Evolutionary conservation across 768 basidiomycete genomes (phyloP).

Genomic region (Suillus lakei): DNA sequence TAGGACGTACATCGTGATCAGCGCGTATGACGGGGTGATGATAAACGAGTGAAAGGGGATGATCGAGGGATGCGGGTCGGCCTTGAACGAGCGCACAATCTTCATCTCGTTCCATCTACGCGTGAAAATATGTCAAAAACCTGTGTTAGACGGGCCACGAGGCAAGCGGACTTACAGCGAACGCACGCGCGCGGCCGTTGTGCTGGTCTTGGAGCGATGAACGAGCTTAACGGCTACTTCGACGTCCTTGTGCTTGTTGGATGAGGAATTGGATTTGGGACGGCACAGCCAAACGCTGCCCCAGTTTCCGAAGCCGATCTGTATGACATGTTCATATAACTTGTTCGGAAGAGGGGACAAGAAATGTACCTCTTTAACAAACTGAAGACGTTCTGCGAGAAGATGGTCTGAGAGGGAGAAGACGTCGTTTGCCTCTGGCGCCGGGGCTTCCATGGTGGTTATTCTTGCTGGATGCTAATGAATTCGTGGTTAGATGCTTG

Average conservation of each 20-base stretch:
- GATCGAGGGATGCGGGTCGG: constrained; percentile 89
- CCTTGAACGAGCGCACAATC: constrained; percentile 83
- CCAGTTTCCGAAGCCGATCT: constrained; percentile 95
- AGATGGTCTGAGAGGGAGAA: constrained; percentile 78
- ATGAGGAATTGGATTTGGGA: constrained; percentile 54
- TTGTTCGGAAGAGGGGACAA: constrained; percentile 4
- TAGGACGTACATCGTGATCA: constrained; percentile 84
- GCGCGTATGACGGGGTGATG: constrained; percentile 87
- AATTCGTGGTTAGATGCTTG: neutral
- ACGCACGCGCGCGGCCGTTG: constrained; percentile 87
- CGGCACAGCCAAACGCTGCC: constrained; percentile 86
- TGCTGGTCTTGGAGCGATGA: constrained; percentile 77
- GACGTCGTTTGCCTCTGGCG: constrained; percentile 50
- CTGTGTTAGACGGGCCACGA: constrained; percentile 3
- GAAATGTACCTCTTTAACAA: constrained; percentile 70
- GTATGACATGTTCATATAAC: constrained; percentile 15
- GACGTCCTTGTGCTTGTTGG: constrained; percentile 44
- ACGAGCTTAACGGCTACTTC: constrained; percentile 94
- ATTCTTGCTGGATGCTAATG: neutral
- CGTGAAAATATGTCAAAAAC: neutral
- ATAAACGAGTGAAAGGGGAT: constrained; percentile 94
- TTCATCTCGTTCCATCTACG: constrained; percentile 98
- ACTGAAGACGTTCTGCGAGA: constrained; percentile 71
- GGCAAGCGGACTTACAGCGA: constrained; percentile 64
- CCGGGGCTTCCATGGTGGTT: constrained; percentile 29